Base-by-base conservation (phyloP, 192 early-diverging fungal species). In the Chytriomyces sp. region DNA sequence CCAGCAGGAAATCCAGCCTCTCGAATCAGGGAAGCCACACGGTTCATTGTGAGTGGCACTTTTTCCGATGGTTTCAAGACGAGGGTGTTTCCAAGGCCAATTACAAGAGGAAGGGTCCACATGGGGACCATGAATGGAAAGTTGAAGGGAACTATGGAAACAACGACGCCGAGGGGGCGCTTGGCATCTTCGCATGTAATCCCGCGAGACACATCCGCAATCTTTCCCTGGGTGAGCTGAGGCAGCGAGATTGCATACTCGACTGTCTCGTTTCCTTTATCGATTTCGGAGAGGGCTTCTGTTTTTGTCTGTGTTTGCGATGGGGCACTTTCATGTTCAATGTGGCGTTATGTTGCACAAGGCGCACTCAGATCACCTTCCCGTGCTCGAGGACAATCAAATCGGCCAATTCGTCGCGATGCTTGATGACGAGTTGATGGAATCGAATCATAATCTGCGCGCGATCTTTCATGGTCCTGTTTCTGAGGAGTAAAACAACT, bases 61-160 rank as follows among this genome's bases (percentile, higher is more conserved):
- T 94, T 94, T 62, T 95, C 93, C 7, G 87, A 90, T 13, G 93
- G 93, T 83, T 95, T 95, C 61, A 95, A 77, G 28, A 94, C 86
- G 53, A 91, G 81, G 18, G 92, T 92, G 79, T 94, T 95, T 64
- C 87, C 89, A 69, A 83, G 84, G 16, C 78, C 68, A 23, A 94
- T 82, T 18, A 90, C 91, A 45, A 94, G 88, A 5, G 93, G 93
- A 11, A 94, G 69, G 7, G 93, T 90, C 93, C 93, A 95, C 82
- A 91, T 88, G 35, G 93, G 93, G 5, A 94, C 65, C 93, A 94
- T 94, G 73, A 92, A 88, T 5, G 93, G 93, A 76, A 94, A 94
- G 72, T 94, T 85, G 81, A 95, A 94, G 5, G 93, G 93, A 53
- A 93, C 93, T 7, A 95, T 92, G 3, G 89, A 86, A 9, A 82